Evolutionary conservation across 208 protist species (phyloP).

Genomic region (Spongospora subterranea): DNA sequence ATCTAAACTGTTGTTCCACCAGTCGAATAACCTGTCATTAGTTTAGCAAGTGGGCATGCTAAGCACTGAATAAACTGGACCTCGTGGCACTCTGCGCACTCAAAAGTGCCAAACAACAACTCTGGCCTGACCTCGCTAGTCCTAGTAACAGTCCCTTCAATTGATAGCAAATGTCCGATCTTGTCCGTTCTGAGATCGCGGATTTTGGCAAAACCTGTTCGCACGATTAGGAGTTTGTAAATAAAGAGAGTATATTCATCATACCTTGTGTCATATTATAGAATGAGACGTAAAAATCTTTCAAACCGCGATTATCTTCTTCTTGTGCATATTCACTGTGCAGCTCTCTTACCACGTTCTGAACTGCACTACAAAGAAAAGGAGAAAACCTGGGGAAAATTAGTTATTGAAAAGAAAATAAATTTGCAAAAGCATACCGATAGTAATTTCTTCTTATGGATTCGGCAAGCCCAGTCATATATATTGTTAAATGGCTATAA

Average conservation of each 20-base stretch:
- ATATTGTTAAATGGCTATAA: conserved; percentile 65
- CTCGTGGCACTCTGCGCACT: conserved; percentile 90
- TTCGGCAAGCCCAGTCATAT: conserved; percentile 64
- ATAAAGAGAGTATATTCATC: background rate
- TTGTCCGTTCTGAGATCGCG: conserved; percentile 87
- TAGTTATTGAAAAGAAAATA: conserved; percentile 58
- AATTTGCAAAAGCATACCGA: conserved; percentile 57
- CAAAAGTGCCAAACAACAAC: conserved; percentile 93
- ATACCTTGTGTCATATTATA: conserved; percentile 60
- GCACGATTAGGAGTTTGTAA: background rate
- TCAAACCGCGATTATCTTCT: conserved; percentile 38
- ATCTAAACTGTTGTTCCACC: conserved; percentile 97
- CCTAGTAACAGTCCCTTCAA: conserved; percentile 97
- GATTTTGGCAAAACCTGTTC: conserved; percentile 79
- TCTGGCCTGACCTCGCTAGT: conserved; percentile 97
- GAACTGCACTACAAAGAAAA: conserved; percentile 65
- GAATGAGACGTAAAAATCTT: conserved; percentile 65
- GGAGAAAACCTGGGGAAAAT: conserved; percentile 62
- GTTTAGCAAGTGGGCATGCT: background rate
- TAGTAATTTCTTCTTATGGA: conserved; percentile 60
- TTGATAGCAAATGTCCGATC: conserved; percentile 90
- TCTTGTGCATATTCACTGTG: conserved; percentile 65
- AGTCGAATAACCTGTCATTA: conserved; percentile 83
- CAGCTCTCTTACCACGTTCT: conserved; percentile 50
- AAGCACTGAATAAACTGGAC: background rate